Conservation (phyloP, 2,329 filamentous ascomycete species). For the Penicillium sp. region DNA sequence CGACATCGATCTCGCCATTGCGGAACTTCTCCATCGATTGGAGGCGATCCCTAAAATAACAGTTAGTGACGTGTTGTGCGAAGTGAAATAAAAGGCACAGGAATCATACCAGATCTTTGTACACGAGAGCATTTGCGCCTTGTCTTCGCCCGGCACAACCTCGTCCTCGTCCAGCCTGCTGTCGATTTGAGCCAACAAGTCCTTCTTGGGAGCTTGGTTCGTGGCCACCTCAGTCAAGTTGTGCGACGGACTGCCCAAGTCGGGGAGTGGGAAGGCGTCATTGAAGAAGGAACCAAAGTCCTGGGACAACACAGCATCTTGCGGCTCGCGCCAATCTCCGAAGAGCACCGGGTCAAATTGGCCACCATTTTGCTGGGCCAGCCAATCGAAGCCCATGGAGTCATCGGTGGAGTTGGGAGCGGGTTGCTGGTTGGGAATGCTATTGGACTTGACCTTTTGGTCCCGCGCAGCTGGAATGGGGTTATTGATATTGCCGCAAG, state of each 20-base stretch:
- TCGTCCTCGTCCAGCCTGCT: constrained; percentile 61
- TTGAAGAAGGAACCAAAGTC: constrained; percentile 71
- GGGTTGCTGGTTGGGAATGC: constrained; percentile 28
- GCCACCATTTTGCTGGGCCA: constrained; percentile 76
- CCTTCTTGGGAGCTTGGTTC: constrained; percentile 55
- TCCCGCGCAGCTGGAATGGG: constrained; percentile 41
- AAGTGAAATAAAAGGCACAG: constrained; percentile 1
- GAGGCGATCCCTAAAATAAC: constrained; percentile 73
- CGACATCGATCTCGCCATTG: constrained; percentile 88
- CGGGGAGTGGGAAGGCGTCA: constrained; percentile 73
- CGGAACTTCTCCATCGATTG: constrained; percentile 84
- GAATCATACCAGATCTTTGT: constrained; percentile 84
- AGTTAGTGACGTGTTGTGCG: constrained; percentile 41
- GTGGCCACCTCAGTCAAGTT: constrained; percentile 42
- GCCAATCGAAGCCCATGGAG: constrained; percentile 57
- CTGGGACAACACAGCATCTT: constrained; percentile 71
- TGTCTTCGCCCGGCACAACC: constrained; percentile 60
- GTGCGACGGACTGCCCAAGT: constrained; percentile 81
- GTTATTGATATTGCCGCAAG: constrained; percentile 47
- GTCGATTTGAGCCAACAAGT: constrained; percentile 76
- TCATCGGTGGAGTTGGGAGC: constrained; percentile 8
- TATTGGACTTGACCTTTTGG: constrained; percentile 25
- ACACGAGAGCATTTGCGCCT: constrained; percentile 70
- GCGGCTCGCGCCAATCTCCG: constrained; percentile 85
- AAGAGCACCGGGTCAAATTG: constrained; percentile 91